These are phyloP conservation scores for Phoma sp. DNA, from an alignment of 2,329 filamentous ascomycete species.

Conservation along the genomic window DNA sequence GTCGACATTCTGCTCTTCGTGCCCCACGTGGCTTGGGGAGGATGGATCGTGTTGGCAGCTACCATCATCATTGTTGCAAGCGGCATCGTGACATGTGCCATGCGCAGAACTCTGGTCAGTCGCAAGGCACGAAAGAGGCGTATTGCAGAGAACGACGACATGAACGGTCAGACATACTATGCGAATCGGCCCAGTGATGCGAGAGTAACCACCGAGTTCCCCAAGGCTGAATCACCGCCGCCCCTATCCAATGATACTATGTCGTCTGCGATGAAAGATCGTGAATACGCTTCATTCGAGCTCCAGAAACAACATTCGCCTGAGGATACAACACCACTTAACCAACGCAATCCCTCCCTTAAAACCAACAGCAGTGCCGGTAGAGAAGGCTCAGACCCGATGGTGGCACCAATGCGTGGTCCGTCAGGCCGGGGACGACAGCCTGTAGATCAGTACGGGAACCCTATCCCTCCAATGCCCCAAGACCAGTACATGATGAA, in stretches of 20 bases:
- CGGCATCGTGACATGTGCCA: slow-evolving; percentile 87
- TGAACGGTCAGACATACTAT: slow-evolving; percentile 95
- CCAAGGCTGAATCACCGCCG: slow-evolving; percentile 61
- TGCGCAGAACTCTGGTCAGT: slow-evolving; percentile 89
- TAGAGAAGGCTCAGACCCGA: slow-evolving; percentile 49
- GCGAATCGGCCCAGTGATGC: slow-evolving; percentile 49
- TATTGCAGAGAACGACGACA: slow-evolving; percentile 92
- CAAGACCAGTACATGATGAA: slow-evolving; percentile 53
- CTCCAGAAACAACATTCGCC: slow-evolving; percentile 62
- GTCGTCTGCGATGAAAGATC: slow-evolving; percentile 59
- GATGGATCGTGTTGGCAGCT: slow-evolving; percentile 88
- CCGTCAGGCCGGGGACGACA: slow-evolving; percentile 47
- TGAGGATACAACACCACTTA: slow-evolving; percentile 75
- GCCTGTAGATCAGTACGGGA: slow-evolving; percentile 69
- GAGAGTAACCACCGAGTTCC: slow-evolving; percentile 47
- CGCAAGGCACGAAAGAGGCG: slow-evolving; percentile 91
- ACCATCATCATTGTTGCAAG: slow-evolving; percentile 84
- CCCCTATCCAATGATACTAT: slow-evolving; percentile 61
- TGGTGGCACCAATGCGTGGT: slow-evolving; percentile 41
- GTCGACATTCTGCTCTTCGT: slow-evolving; percentile 95
- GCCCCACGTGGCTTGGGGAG: slow-evolving; percentile 91
- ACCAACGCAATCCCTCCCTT: slow-evolving; percentile 67
- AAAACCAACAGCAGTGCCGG: slow-evolving; percentile 57
- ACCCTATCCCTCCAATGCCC: slow-evolving; percentile 56
- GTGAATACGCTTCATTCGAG: slow-evolving; percentile 70